Evolutionary conservation across 2,329 filamentous ascomycete species (phyloP).

Genomic region (Aspergillus neoniger): DNA sequence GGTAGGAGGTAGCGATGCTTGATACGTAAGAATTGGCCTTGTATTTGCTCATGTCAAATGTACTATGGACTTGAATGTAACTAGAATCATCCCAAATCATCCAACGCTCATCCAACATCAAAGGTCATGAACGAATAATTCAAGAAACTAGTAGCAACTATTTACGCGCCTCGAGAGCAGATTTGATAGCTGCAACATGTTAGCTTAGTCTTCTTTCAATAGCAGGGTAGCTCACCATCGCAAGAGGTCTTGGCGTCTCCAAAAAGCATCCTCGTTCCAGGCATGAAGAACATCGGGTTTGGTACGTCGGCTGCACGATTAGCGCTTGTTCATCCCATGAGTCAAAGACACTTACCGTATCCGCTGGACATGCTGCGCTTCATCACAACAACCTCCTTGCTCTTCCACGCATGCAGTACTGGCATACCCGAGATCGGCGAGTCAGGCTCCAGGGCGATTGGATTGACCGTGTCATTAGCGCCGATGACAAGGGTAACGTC

Average conservation of each 20-base stretch:
- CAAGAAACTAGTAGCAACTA: slow-evolving; percentile 14
- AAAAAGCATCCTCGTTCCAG: slow-evolving; percentile 86
- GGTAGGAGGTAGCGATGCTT: too few relatives aligned
- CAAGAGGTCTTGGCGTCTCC: slow-evolving; percentile 84
- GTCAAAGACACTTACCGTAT: slow-evolving; percentile 62
- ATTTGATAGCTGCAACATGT: slow-evolving; percentile 44
- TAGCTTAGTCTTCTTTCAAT: not conserved
- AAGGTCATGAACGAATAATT: not conserved
- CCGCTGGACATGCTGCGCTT: slow-evolving; percentile 87
- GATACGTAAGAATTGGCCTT: too few relatives aligned
- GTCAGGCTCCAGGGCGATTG: slow-evolving; percentile 80
- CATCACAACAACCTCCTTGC: slow-evolving; percentile 90
- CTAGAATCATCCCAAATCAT: not conserved
- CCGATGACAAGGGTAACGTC: slow-evolving; percentile 87
- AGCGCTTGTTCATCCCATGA: slow-evolving; percentile 7
- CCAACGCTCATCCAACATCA: not conserved
- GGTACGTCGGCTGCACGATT: slow-evolving; percentile 72
- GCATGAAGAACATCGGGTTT: slow-evolving; percentile 93
- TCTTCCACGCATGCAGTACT: slow-evolving; percentile 90
- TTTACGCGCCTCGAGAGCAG: slow-evolving; percentile 36
- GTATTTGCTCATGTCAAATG: too few relatives aligned
- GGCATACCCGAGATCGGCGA: slow-evolving; percentile 90
- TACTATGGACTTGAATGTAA: not conserved
- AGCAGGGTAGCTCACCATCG: slow-evolving; percentile 60
- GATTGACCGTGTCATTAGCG: slow-evolving; percentile 91